Conservation (phyloP, 2,329 filamentous ascomycete genomes). For the Paracorniculantispora psalliotae region DNA sequence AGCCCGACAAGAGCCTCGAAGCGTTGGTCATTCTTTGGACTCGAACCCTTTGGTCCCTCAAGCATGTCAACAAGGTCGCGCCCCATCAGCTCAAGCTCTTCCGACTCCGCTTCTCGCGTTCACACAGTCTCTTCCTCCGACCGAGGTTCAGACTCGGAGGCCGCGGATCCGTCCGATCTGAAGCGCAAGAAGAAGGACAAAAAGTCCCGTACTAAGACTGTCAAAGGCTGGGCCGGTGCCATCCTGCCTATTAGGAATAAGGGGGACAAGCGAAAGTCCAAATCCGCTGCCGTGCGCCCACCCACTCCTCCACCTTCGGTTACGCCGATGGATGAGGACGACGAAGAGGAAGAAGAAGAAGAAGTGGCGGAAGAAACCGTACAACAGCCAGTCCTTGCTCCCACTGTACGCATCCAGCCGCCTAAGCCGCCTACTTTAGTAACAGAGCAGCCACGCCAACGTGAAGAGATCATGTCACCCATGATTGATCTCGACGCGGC, state of each 20-base stretch:
- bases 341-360: slow-evolving; percentile 26
- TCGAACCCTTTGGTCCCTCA: slow-evolving; percentile 49
- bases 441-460: slow-evolving; percentile 24
- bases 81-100: slow-evolving; percentile 43
- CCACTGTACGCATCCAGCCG: slow-evolving; percentile 23
- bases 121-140: slow-evolving; percentile 31
- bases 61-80: slow-evolving; percentile 43
- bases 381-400: slow-evolving; percentile 11
- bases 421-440: slow-evolving; percentile 34
- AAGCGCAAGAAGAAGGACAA: slow-evolving; percentile 28
- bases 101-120: slow-evolving; percentile 30
- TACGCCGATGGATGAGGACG: slow-evolving; percentile 24
- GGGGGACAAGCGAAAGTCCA: slow-evolving; percentile 39
- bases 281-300: slow-evolving; percentile 34
- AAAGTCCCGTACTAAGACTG: slow-evolving; percentile 56
- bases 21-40: slow-evolving; percentile 58
- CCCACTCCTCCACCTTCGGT: slow-evolving; percentile 42
- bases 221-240: slow-evolving; percentile 67
- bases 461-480: slow-evolving; percentile 63
- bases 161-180: slow-evolving; percentile 17
- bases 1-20: slow-evolving; percentile 50
- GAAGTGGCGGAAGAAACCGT: too few species aligned
- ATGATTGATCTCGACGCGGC: slow-evolving; percentile 95
- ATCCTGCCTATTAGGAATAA: slow-evolving; percentile 61
- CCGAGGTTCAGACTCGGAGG: slow-evolving; percentile 29